Percentiles rank a stretch among this genome's conserved stretches.
phyloP scores from a whole-genome alignment of 192 early-diverging fungal genomes.

The Chytriomyces sp. region DNA sequence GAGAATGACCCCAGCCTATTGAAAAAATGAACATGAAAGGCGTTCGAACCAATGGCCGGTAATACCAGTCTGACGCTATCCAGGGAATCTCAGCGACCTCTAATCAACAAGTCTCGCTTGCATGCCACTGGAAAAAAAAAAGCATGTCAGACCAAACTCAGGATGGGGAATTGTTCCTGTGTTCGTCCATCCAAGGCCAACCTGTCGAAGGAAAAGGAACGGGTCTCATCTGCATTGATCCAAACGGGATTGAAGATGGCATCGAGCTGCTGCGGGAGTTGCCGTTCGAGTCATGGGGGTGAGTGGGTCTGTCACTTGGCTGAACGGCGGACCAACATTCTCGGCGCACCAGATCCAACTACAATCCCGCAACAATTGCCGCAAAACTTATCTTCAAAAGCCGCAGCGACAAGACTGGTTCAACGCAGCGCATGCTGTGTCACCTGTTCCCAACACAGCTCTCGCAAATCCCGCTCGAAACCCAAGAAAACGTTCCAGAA shows the following conservation, averaged over 20 bases:
- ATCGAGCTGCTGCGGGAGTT: slow-evolving; percentile 10
- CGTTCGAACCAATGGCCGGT: no score
- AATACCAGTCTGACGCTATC: no score
- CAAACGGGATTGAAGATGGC: background rate
- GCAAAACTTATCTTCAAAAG: slow-evolving; percentile 7
- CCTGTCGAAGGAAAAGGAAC: slow-evolving; percentile 27
- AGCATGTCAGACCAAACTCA: no score
- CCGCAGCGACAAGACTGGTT: background rate
- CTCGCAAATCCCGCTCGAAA: background rate
- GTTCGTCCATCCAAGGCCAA: slow-evolving; percentile 1
- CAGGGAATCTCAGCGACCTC: no score
- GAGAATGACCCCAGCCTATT: no score
- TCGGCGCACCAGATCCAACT: background rate
- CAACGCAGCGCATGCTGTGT: background rate
- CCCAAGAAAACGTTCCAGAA: slow-evolving; percentile 2
- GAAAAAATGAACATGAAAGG: no score
- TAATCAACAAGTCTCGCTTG: no score
- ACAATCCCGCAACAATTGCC: slow-evolving; percentile 1
- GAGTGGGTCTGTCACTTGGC: background rate
- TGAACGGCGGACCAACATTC: background rate
- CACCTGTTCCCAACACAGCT: slow-evolving; percentile 20
- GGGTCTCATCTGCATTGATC: slow-evolving; percentile 11
- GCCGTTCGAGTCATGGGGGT: slow-evolving; percentile 25
- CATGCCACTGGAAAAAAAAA: no score
- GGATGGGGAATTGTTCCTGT: background rate